phyloP scores from a whole-genome alignment of 176 grass and related monocot genomes.

The Ensete ventricosum region DNA sequence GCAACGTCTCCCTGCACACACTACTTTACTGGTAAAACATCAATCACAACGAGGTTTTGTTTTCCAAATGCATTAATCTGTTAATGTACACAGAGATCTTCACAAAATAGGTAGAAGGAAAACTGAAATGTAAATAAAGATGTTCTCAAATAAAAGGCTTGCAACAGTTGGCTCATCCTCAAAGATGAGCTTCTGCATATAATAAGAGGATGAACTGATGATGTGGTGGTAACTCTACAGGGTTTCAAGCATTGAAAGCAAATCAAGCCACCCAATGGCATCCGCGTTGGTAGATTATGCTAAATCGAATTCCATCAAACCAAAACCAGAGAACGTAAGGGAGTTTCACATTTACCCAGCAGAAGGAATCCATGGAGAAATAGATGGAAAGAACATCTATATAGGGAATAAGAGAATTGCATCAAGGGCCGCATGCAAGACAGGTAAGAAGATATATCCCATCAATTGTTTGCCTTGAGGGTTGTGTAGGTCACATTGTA shows the following conservation, averaged over 20 bases:
- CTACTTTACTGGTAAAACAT: constrained; percentile 59
- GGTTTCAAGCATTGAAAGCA: constrained; percentile 91
- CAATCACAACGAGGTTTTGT: not conserved
- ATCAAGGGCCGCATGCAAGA: constrained; percentile 50
- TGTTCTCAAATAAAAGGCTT: not conserved
- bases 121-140: not conserved
- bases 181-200: too few species aligned
- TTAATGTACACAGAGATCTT: not conserved
- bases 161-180: too few species aligned
- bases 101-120: not conserved
- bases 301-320: constrained; percentile 51
- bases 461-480: not conserved
- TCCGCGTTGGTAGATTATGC: constrained; percentile 64
- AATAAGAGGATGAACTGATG: not conserved
- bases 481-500: not conserved
- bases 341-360: constrained; percentile 70
- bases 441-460: constrained; percentile 40
- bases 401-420: constrained; percentile 84
- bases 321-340: constrained; percentile 61
- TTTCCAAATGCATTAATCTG: not conserved
- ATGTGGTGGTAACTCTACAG: constrained; percentile 30
- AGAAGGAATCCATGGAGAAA: constrained; percentile 81
- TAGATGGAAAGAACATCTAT: constrained; percentile 54
- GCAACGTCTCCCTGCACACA: constrained; percentile 29
- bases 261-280: constrained; percentile 97